Evolutionary conservation across 2,329 filamentous ascomycete genomes (phyloP).

Genomic region (Taxawa tesnikishii): DNA sequence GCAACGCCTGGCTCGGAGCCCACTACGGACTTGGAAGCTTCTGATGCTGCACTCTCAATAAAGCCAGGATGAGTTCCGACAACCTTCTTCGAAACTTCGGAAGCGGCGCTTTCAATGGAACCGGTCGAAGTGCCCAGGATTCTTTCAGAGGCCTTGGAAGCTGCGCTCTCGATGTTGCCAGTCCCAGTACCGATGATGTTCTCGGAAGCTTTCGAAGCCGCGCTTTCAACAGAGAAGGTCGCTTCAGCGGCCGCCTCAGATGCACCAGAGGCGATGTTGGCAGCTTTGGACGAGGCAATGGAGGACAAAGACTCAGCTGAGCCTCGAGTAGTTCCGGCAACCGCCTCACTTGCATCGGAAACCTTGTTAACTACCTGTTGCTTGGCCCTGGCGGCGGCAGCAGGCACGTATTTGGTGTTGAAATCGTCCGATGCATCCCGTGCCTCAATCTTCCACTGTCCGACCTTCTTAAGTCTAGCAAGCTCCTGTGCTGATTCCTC

Average conservation of each 20-base stretch:
- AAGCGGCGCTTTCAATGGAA: slow-evolving; percentile 39
- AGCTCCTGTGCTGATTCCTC: slow-evolving; percentile 71
- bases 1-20: slow-evolving; percentile 13
- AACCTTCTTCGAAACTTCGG: slow-evolving; percentile 39
- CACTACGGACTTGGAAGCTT: slow-evolving; percentile 12
- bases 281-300: slow-evolving; percentile 13
- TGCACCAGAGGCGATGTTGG: slow-evolving; percentile 12
- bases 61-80: slow-evolving; percentile 6
- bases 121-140: slow-evolving; percentile 32
- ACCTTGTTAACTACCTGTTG: slow-evolving; percentile 23
- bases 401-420: slow-evolving; percentile 51
- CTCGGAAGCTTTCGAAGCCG: slow-evolving; percentile 3
- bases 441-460: slow-evolving; percentile 69
- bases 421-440: slow-evolving; percentile 70
- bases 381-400: slow-evolving; percentile 36
- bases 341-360: slow-evolving; percentile 19
- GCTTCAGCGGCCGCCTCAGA: slow-evolving; percentile 13
- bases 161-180: slow-evolving; percentile 24
- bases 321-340: slow-evolving; percentile 21
- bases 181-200: background rate
- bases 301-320: slow-evolving; percentile 23
- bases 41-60: slow-evolving; percentile 18
- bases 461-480: slow-evolving; percentile 67
- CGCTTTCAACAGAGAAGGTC: slow-evolving; percentile 10
- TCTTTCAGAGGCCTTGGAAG: slow-evolving; percentile 35